Evolutionary conservation across 2,329 filamentous ascomycete genomes (phyloP), one percentile per base, ranked within the genome.

Genomic region (Exophiala alcalophila): DNA sequence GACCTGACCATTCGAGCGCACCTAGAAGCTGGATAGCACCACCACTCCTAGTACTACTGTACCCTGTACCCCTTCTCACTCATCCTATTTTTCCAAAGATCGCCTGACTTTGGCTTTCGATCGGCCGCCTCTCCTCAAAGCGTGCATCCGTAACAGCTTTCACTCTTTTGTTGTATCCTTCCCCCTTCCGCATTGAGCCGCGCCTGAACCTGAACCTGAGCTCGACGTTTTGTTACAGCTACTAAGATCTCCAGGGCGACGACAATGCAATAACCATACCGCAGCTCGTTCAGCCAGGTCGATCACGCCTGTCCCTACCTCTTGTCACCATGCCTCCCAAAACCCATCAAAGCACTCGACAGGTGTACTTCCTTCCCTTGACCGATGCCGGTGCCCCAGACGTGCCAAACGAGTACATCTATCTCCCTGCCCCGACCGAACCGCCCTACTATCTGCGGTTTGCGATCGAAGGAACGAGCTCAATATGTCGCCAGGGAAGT

Each of bases 301-400:
- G 11, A 27, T 35, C 24, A 18, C 15, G 16, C 24, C n/a, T 18
- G 11, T 11, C 25, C 16, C 30, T 23, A 20, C 16, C n/a, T 24
- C 18, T 8, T 14, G 15, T 24, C 25, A 46, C 40, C 21, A 54
- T 54, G 52, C 50, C 54, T 47, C 49, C 50, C 15, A 49, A 47
- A 36, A 57, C 50, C 21, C 50, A 41, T 21, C 53, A 57, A 25
- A 42, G 46, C 26, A 51, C 36, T 29, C 53, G 51, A 11, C 61
- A 87, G 66, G 81, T 96, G 53, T 94, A 96, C 70, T 72, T 94
- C 59, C 77, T 98, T 52, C 86, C 86, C 54, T 78, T 98, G 66
- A 92, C 88, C 63, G 91, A 98, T 68, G 79, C 91, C 68, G 92
- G 94, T 58, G 89, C 88, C 55, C 92, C 94, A 24, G 83, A 94